These are phyloP conservation scores for Talaromyces sp. DNA, from an alignment of 2,329 filamentous ascomycete genomes.

Conservation along the genomic window DNA sequence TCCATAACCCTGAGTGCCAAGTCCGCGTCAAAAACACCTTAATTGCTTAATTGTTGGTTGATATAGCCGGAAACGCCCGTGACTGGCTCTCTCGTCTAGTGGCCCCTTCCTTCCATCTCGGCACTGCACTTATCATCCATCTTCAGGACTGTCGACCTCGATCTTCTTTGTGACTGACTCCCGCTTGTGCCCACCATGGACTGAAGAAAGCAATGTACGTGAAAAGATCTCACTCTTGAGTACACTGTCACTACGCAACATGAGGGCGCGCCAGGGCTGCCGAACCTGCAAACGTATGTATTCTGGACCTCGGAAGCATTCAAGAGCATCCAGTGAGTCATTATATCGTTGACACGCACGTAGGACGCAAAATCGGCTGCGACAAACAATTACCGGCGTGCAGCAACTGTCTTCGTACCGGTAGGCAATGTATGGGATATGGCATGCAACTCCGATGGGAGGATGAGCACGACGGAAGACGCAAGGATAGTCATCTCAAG, in stretches of 20 bases:
- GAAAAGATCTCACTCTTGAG: background rate
- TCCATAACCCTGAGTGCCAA: no score
- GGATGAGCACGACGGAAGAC: conserved; percentile 10
- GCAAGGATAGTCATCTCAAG: background rate
- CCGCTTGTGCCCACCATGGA: background rate
- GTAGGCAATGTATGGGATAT: conserved; percentile 11
- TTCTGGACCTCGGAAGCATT: background rate
- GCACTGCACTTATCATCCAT: background rate
- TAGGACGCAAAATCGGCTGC: conserved; percentile 14
- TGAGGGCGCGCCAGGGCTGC: conserved; percentile 9
- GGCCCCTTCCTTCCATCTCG: background rate
- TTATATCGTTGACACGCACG: background rate
- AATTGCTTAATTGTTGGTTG: background rate
- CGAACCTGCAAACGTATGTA: conserved; percentile 10
- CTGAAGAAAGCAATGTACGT: background rate
- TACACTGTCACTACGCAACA: background rate
- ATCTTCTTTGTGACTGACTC: background rate
- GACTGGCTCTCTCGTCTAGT: background rate
- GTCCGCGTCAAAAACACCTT: background rate
- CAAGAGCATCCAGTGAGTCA: background rate
- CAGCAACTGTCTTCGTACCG: conserved; percentile 6
- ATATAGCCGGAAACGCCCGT: background rate
- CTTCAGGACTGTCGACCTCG: background rate
- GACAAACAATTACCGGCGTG: conserved; percentile 10
- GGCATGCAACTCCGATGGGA: conserved; percentile 9